Conservation (phyloP, 805 yeast genomes). For the Myxozyma neotropica region DNA sequence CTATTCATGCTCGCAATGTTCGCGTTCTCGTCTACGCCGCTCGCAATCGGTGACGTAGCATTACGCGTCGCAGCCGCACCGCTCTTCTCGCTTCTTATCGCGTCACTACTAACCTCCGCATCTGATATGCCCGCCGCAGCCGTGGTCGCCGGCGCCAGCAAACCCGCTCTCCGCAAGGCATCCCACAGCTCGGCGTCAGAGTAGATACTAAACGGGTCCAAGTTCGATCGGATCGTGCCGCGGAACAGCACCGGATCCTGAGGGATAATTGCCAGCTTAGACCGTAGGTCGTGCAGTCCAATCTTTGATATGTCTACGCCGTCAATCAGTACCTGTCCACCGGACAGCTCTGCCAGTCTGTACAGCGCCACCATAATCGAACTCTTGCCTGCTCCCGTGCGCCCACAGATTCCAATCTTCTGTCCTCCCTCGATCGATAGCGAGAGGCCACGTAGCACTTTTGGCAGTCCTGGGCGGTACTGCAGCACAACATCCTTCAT, state of each 20-base stretch:
- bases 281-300: conserved; percentile 70
- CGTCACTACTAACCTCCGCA: conserved; percentile 69
- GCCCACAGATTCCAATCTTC: conserved; percentile 83
- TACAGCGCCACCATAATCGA: conserved; percentile 73
- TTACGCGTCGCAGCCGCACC: conserved; percentile 67
- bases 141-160: conserved; percentile 51
- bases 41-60: not conserved
- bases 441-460: conserved; percentile 60
- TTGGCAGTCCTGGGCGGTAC: conserved; percentile 67
- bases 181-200: conserved; percentile 68
- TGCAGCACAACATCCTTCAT: conserved; percentile 60
- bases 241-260: conserved; percentile 86
- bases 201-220: conserved; percentile 70
- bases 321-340: conserved; percentile 64
- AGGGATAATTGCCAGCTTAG: conserved; percentile 77
- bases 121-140: conserved; percentile 63
- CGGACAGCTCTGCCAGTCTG: conserved; percentile 61
- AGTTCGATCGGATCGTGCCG: conserved; percentile 73
- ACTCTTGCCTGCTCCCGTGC: conserved; percentile 89
- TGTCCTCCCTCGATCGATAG: conserved; percentile 58
- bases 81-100: conserved; percentile 67
- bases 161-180: conserved; percentile 60
- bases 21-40: not conserved
- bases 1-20: not conserved
- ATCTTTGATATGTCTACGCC: conserved; percentile 64